Conservation (phyloP, 768 basidiomycete species). For the Rubroboletus pulcherrimus region DNA sequence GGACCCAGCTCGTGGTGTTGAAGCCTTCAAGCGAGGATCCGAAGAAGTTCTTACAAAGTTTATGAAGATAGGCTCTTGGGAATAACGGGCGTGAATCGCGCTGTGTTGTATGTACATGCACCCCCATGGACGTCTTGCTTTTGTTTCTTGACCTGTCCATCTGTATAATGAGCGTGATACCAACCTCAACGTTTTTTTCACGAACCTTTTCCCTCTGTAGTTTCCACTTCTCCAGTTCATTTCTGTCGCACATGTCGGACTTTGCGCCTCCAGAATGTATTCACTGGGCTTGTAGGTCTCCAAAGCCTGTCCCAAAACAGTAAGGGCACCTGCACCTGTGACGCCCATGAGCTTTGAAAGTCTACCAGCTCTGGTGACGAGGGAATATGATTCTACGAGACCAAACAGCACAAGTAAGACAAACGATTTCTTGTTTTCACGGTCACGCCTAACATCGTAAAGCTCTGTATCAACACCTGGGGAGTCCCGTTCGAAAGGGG, state of each 20-base stretch:
- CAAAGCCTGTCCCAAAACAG: not conserved
- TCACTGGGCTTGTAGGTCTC: not conserved
- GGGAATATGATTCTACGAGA: not conserved
- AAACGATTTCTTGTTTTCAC: not conserved
- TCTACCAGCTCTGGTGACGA: not conserved
- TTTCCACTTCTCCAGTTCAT: not conserved
- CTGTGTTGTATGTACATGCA: not conserved
- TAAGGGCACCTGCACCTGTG: not conserved
- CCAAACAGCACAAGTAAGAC: not conserved
- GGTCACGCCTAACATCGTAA: not conserved
- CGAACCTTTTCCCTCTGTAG: not conserved
- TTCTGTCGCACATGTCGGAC: not conserved
- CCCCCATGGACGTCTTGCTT: not conserved
- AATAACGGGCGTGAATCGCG: constrained; percentile 37
- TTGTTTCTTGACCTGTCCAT: constrained; percentile 1
- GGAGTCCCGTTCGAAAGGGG: not conserved
- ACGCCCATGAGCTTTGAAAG: not conserved
- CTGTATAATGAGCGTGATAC: not conserved
- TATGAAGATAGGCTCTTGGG: constrained; percentile 73
- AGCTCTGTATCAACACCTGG: no score
- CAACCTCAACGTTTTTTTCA: not conserved
- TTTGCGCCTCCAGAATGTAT: not conserved
- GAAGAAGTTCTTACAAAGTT: constrained; percentile 85
- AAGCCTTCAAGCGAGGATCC: constrained; percentile 81
- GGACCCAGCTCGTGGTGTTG: constrained; percentile 83